phyloP scores from a whole-genome alignment of 2,329 filamentous ascomycete genomes.

The Diaporthe velutina region DNA sequence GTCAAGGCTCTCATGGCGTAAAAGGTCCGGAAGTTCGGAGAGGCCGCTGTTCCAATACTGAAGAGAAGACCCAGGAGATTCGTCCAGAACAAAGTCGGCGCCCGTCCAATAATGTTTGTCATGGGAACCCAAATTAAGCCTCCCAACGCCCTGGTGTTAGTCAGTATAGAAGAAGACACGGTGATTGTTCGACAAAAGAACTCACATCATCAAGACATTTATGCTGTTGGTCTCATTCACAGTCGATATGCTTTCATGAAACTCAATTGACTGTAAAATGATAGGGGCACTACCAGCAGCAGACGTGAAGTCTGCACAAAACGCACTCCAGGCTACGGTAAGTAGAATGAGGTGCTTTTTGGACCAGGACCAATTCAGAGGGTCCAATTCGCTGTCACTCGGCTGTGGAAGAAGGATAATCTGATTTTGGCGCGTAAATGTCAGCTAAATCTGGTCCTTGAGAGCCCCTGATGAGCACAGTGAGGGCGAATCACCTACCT shows the following conservation, averaged over 20 bases:
- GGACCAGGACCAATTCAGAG: conserved; percentile 42
- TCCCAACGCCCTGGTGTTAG: conserved; percentile 38
- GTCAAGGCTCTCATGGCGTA: conserved; percentile 50
- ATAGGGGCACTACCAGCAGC: conserved; percentile 10
- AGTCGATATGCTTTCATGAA: not conserved
- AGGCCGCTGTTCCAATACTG: conserved; percentile 44
- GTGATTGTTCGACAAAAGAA: not conserved
- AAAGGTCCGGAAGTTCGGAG: conserved; percentile 44
- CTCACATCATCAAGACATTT: conserved; percentile 38
- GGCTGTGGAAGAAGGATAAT: conserved; percentile 34
- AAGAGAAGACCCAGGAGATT: conserved; percentile 44
- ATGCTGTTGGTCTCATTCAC: conserved; percentile 37
- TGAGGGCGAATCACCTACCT: not conserved
- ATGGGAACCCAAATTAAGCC: conserved; percentile 44
- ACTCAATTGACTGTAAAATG: conserved; percentile 16
- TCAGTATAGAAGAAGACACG: not conserved
- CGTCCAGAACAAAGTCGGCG: conserved; percentile 47
- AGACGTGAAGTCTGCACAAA: conserved; percentile 40
- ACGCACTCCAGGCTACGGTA: conserved; percentile 39
- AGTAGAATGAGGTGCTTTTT: conserved; percentile 41
- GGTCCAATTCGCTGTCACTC: conserved; percentile 39
- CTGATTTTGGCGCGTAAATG: not conserved
- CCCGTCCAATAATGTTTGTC: conserved; percentile 42
- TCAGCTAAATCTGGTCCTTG: not conserved
- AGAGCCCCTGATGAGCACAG: not conserved